phyloP scores from a whole-genome alignment of 2,329 filamentous ascomycete genomes.

The Sporothrix brasiliensis region DNA sequence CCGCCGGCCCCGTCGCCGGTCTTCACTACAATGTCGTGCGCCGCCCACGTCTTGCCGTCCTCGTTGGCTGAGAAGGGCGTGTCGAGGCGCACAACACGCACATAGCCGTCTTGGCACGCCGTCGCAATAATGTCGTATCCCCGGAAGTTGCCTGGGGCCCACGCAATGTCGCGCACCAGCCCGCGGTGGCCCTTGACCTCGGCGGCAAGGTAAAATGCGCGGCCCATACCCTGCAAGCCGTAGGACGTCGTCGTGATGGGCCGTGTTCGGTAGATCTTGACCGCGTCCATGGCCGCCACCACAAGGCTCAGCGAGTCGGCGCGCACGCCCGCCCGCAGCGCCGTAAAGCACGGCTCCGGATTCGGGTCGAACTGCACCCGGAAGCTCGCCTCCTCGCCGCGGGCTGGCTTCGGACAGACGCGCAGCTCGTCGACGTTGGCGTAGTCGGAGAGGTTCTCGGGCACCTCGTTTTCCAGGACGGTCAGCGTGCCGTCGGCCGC shows the following conservation, averaged over 20 bases:
- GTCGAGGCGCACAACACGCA: conserved; percentile 83
- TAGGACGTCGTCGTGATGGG: conserved; percentile 58
- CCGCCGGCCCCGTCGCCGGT: conserved; percentile 52
- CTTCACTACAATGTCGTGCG: conserved; percentile 48
- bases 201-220: conserved; percentile 82
- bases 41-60: conserved; percentile 56
- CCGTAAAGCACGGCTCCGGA: conserved; percentile 74
- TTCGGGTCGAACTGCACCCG: conserved; percentile 87
- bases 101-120: conserved; percentile 86
- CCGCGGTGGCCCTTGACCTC: conserved; percentile 73
- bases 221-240: conserved; percentile 60
- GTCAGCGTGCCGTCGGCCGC: conserved; percentile 74
- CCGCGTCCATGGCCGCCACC: conserved; percentile 81
- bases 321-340: conserved; percentile 78
- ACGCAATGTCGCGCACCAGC: conserved; percentile 84
- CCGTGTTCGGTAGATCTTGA: conserved; percentile 79
- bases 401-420: conserved; percentile 68
- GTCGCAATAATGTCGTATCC: conserved; percentile 91
- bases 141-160: conserved; percentile 88
- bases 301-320: conserved; percentile 78
- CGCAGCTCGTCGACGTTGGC: conserved; percentile 73
- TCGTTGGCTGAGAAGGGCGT: conserved; percentile 55
- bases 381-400: conserved; percentile 87
- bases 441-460: conserved; percentile 79
- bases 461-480: conserved; percentile 82